Conservation (phyloP, 768 basidiomycete species). For the Xerocomus potaroensis region DNA sequence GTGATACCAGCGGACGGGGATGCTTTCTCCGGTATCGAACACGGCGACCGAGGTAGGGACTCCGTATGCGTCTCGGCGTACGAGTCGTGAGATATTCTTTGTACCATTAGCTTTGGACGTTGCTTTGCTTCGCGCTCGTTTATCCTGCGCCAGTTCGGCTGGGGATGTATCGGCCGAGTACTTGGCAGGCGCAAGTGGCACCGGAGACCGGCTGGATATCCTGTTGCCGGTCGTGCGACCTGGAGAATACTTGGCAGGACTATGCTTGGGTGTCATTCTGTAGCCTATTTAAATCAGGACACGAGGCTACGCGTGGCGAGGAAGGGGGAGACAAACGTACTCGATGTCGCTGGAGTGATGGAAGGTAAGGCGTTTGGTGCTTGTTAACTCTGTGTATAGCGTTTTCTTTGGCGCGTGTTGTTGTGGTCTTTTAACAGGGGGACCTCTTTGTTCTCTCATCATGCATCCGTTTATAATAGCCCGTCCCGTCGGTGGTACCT, state of each 20-base stretch:
- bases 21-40: conserved; percentile 20
- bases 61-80: conserved; percentile 14
- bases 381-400: too few species aligned
- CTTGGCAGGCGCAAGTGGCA: conserved; percentile 8
- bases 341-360: too few species aligned
- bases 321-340: too few species aligned
- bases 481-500: too few species aligned
- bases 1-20: conserved; percentile 20
- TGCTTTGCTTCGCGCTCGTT: not conserved
- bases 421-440: too few species aligned
- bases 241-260: conserved; percentile 11
- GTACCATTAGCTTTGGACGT: not conserved
- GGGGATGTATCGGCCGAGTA: not conserved
- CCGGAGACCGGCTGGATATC: conserved; percentile 12
- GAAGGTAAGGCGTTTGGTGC: too few species aligned
- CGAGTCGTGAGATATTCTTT: conserved; percentile 9
- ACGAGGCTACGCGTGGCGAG: too few species aligned
- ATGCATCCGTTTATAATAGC: too few species aligned
- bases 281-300: too few species aligned
- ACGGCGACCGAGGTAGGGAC: conserved; percentile 10
- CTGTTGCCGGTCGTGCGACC: conserved; percentile 23
- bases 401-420: too few species aligned
- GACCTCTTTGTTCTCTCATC: too few species aligned
- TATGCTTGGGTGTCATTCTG: too few species aligned
- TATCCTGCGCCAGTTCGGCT: not conserved